Percentiles rank a stretch among this genome's conserved stretches.
phyloP scores from a whole-genome alignment of 2,329 filamentous ascomycete genomes.

The Waltergamsia citrina region DNA sequence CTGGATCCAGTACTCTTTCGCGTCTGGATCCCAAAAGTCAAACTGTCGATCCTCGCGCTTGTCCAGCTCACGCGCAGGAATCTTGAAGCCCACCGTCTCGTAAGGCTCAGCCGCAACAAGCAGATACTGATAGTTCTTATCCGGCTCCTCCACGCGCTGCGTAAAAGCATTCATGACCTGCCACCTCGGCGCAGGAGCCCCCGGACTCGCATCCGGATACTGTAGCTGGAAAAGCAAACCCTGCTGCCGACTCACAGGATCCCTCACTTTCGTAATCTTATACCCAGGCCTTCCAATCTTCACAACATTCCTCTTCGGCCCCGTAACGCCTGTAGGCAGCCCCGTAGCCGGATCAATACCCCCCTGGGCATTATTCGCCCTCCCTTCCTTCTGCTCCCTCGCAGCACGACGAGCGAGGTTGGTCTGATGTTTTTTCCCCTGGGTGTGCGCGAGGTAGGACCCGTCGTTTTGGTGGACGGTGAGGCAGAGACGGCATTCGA shows the following conservation, averaged over 20 bases:
- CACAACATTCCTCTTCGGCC: constrained; percentile 73
- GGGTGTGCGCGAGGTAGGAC: constrained; percentile 95
- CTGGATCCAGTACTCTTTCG: constrained; percentile 96
- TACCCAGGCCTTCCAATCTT: constrained; percentile 96
- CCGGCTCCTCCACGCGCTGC: constrained; percentile 89
- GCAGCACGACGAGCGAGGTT: constrained; percentile 93
- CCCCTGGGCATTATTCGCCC: constrained; percentile 15
- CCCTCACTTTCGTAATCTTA: constrained; percentile 93
- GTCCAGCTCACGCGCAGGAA: constrained; percentile 89
- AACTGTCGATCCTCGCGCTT: constrained; percentile 81
- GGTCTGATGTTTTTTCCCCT: constrained; percentile 97
- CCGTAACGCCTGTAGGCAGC: constrained; percentile 66
- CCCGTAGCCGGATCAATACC: constrained; percentile 60
- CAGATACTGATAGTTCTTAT: constrained; percentile 91
- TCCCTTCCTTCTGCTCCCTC: constrained; percentile 87
- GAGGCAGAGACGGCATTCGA: constrained; percentile 92
- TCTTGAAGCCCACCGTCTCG: constrained; percentile 94
- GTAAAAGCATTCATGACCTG: constrained; percentile 98
- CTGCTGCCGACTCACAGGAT: constrained; percentile 79
- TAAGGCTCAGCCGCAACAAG: constrained; percentile 95
- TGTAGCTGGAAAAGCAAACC: constrained; percentile 93
- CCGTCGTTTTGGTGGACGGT: constrained; percentile 99
- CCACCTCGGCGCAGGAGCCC: constrained; percentile 63
- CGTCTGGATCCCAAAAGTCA: constrained; percentile 90
- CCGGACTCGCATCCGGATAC: constrained; percentile 79